A percentile compares a stretch with the other conserved stretches of the same genome.
phyloP scores from a whole-genome alignment of 352 stramenopile species.

The Pilasporangium apinafurcum region DNA sequence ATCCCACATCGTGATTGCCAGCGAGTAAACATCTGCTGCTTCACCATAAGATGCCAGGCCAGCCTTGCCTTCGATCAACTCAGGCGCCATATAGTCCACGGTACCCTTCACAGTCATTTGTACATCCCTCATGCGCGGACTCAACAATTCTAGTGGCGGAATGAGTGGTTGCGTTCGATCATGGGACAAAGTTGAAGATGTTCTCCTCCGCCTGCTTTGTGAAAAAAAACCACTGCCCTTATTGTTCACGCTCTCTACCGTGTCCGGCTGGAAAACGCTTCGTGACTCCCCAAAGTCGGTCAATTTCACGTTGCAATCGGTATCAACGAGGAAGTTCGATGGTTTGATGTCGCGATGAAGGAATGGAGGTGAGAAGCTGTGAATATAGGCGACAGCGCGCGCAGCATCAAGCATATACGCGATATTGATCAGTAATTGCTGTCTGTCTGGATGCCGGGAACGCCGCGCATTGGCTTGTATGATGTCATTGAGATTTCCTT shows the following conservation, averaged over 20 bases:
- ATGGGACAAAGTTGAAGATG: too few relatives aligned
- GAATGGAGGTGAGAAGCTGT: slow-evolving; percentile 37
- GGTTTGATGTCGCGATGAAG: slow-evolving; percentile 40
- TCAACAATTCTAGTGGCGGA: too few relatives aligned
- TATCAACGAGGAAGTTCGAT: slow-evolving; percentile 37
- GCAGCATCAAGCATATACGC: slow-evolving; percentile 39
- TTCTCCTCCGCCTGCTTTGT: too few relatives aligned
- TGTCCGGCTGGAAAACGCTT: too few relatives aligned
- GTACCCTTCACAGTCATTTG: slow-evolving; percentile 63
- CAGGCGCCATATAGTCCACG: slow-evolving; percentile 69
- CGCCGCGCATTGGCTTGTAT: slow-evolving; percentile 3
- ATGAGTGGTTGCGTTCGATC: too few relatives aligned
- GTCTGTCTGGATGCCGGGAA: too few relatives aligned
- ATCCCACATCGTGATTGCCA: slow-evolving; percentile 75
- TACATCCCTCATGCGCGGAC: too few relatives aligned
- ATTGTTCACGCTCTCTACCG: too few relatives aligned
- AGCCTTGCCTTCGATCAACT: slow-evolving; percentile 54
- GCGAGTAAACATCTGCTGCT: slow-evolving; percentile 60
- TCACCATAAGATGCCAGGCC: slow-evolving; percentile 48
- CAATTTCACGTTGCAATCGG: slow-evolving; percentile 21
- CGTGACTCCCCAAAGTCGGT: slow-evolving; percentile 33
- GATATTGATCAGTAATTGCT: slow-evolving; percentile 28
- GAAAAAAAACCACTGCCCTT: too few relatives aligned
- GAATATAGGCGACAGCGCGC: slow-evolving; percentile 38
- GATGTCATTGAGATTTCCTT: slow-evolving; percentile 15